Percentiles rank a stretch among this genome's conserved stretches.
Conservation (phyloP, 2,329 filamentous ascomycete species). For the Apiospora marii region DNA sequence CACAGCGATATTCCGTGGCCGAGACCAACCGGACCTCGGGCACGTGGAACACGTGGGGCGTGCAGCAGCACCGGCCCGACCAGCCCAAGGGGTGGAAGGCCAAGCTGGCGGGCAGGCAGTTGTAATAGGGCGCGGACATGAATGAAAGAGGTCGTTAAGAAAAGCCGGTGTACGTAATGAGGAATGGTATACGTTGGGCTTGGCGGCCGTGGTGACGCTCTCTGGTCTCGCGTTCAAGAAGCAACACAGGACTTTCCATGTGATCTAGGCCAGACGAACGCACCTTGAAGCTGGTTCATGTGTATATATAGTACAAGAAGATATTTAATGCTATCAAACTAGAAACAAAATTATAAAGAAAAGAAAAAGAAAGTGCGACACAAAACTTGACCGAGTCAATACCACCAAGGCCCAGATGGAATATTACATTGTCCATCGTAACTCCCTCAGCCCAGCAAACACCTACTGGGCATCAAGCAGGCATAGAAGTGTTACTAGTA, state of each 20-base stretch:
- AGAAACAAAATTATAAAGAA: background rate
- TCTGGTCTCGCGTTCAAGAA: background rate
- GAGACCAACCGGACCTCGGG: slow-evolving; percentile 26
- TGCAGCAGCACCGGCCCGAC: slow-evolving; percentile 26
- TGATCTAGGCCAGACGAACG: background rate
- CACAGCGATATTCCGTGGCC: background rate
- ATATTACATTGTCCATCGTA: background rate
- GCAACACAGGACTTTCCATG: background rate
- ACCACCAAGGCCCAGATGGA: background rate
- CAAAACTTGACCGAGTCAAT: background rate
- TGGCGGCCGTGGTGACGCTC: background rate
- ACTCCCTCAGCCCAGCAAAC: background rate
- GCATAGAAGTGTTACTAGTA: background rate
- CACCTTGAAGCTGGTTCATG: background rate
- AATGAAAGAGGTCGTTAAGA: background rate
- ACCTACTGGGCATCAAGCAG: background rate
- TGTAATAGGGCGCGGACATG: background rate
- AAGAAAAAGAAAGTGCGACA: slow-evolving; percentile 1
- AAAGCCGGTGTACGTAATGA: background rate
- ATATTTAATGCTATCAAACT: slow-evolving; percentile 3
- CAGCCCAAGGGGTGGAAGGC: slow-evolving; percentile 24
- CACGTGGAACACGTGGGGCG: slow-evolving; percentile 28
- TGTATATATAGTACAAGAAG: background rate
- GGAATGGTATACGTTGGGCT: background rate
- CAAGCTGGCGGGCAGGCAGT: slow-evolving; percentile 9